A percentile compares a stretch with the other conserved stretches of the same genome.
phyloP scores from a whole-genome alignment of 352 stramenopile genomes.

The Blastocystis sp. region DNA sequence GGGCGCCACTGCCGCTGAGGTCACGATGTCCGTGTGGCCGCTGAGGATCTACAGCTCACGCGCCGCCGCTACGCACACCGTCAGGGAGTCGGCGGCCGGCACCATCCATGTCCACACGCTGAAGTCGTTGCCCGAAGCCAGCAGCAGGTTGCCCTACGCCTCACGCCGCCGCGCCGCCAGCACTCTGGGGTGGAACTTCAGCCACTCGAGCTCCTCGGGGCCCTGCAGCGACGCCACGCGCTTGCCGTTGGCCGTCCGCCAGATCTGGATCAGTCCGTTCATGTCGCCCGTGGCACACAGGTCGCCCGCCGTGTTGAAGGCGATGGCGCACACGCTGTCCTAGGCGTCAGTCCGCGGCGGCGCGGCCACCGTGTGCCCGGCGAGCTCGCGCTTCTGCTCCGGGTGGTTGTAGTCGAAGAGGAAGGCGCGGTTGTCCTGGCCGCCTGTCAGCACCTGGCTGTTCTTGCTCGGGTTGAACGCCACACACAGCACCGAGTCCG shows the following conservation, averaged over 20 bases:
- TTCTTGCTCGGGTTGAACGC: constrained; percentile 26
- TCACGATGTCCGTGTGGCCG: constrained; percentile 55
- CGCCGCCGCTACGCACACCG: neutral
- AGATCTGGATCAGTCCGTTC: constrained; percentile 35
- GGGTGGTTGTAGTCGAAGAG: constrained; percentile 49
- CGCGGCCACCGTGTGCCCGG: neutral
- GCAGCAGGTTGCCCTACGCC: constrained; percentile 13
- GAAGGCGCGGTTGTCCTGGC: constrained; percentile 62
- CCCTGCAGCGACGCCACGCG: constrained; percentile 22
- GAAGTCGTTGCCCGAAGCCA: constrained; percentile 53
- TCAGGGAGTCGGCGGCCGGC: neutral
- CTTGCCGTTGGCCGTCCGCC: constrained; percentile 21
- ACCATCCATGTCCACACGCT: constrained; percentile 43
- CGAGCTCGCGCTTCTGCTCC: constrained; percentile 14
- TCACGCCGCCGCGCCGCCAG: neutral
- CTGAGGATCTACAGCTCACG: constrained; percentile 8
- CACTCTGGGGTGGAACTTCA: constrained; percentile 56
- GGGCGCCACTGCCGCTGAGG: constrained; percentile 10
- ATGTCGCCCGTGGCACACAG: constrained; percentile 56
- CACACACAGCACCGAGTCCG: constrained; percentile 44
- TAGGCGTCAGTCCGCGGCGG: neutral
- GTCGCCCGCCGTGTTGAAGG: constrained; percentile 14
- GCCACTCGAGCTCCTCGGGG: constrained; percentile 53
- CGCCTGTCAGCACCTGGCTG: constrained; percentile 35
- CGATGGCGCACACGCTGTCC: constrained; percentile 52